Conservation (phyloP, 2,329 filamentous ascomycete genomes). For the Alternaria angustiovoidea region DNA sequence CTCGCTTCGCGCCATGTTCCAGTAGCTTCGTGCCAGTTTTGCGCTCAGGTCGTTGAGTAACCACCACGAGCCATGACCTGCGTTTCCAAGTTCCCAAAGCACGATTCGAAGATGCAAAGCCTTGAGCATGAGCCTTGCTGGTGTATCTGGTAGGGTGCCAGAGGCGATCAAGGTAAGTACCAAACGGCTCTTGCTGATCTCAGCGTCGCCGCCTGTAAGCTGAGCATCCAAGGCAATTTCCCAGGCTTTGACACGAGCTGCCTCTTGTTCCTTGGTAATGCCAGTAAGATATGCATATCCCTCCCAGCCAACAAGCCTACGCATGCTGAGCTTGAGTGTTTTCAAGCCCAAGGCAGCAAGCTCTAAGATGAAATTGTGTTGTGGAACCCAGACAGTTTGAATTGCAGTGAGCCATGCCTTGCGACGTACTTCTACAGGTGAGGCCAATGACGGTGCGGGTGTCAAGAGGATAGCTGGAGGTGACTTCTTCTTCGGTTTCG, state of each 20-base stretch:
- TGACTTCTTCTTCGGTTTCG: slow-evolving; percentile 61
- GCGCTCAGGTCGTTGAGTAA: slow-evolving; percentile 74
- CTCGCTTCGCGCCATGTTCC: slow-evolving; percentile 80
- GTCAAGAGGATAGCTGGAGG: slow-evolving; percentile 52
- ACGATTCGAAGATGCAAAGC: slow-evolving; percentile 90
- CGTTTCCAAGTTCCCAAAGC: slow-evolving; percentile 77
- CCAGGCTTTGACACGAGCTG: slow-evolving; percentile 89
- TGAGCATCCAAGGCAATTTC: slow-evolving; percentile 92
- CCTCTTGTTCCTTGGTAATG: slow-evolving; percentile 83
- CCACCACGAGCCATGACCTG: slow-evolving; percentile 69
- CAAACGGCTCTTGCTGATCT: slow-evolving; percentile 87
- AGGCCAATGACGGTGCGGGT: slow-evolving; percentile 74
- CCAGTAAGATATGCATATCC: slow-evolving; percentile 82
- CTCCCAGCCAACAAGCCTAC: slow-evolving; percentile 78
- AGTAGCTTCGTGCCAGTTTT: slow-evolving; percentile 76
- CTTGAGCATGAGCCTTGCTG: slow-evolving; percentile 86
- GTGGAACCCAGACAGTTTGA: slow-evolving; percentile 90
- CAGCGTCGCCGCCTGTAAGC: slow-evolving; percentile 85
- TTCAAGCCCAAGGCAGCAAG: slow-evolving; percentile 81
- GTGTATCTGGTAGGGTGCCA: slow-evolving; percentile 83
- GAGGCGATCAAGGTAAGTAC: slow-evolving; percentile 88
- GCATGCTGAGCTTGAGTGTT: slow-evolving; percentile 80
- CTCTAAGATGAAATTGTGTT: slow-evolving; percentile 85
- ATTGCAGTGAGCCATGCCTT: slow-evolving; percentile 94
- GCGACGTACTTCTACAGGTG: slow-evolving; percentile 82